Percentiles rank a stretch among this genome's conserved stretches.
Evolutionary conservation across 495 filamentous ascomycete genomes (phyloP).

Genomic region (Talaromyces wortmannii): DNA sequence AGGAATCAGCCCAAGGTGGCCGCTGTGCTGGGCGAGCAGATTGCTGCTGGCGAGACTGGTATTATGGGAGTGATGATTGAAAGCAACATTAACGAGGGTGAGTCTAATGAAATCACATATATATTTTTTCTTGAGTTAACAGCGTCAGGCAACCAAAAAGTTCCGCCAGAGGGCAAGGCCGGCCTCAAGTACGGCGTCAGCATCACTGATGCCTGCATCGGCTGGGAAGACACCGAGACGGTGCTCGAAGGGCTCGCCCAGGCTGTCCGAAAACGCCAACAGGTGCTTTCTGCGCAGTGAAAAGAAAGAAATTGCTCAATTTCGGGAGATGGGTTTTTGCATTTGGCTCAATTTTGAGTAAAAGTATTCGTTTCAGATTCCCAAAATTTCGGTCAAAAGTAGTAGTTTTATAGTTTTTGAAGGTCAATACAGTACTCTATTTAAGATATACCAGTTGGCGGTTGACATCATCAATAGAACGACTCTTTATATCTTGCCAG

Average conservation of each 20-base stretch:
- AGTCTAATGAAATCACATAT: slow-evolving; percentile 7
- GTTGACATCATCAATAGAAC: too few relatives aligned
- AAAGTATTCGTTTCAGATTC: not conserved
- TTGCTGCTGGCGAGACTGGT: slow-evolving; percentile 70
- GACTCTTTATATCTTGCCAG: too few relatives aligned
- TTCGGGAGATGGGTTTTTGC: too few relatives aligned
- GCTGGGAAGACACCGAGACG: slow-evolving; percentile 85
- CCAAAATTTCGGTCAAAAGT: not conserved
- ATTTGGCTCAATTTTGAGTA: not conserved
- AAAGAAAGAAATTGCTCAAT: too few relatives aligned
- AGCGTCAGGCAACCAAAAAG: slow-evolving; percentile 75
- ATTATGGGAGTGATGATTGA: slow-evolving; percentile 99
- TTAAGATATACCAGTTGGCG: too few relatives aligned
- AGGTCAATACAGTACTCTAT: too few relatives aligned
- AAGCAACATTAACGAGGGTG: slow-evolving; percentile 91
- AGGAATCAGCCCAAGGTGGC: slow-evolving; percentile 97
- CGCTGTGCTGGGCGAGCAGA: slow-evolving; percentile 71
- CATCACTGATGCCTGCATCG: slow-evolving; percentile 97
- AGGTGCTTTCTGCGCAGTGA: not conserved
- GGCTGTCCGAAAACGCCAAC: slow-evolving; percentile 55
- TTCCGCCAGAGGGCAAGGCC: slow-evolving; percentile 78
- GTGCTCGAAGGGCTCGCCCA: slow-evolving; percentile 74
- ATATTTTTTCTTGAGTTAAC: not conserved
- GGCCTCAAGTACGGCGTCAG: slow-evolving; percentile 92
- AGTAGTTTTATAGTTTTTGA: too few relatives aligned